Evolutionary conservation across 2,329 filamentous ascomycete genomes (phyloP).

Genomic region (Biscogniauxia marginata): DNA sequence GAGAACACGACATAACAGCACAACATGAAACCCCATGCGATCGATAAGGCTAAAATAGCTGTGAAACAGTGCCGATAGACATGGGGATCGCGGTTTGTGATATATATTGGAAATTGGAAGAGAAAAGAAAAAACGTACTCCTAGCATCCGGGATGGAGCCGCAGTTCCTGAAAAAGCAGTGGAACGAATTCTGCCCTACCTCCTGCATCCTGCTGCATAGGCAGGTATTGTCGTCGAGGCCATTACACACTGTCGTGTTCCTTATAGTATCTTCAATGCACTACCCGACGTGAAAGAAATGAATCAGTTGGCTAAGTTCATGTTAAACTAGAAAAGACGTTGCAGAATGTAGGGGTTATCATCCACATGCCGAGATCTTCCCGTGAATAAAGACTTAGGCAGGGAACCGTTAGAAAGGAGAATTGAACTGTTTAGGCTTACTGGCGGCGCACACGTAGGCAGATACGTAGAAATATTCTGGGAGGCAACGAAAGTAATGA

Average conservation of each 20-base stretch:
- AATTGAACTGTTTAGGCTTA: not conserved
- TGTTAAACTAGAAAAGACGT: no score
- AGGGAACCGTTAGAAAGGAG: not conserved
- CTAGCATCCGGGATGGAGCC: not conserved
- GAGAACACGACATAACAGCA: not conserved
- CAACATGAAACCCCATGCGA: not conserved
- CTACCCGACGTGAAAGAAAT: not conserved
- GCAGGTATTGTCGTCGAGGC: slow-evolving; percentile 19
- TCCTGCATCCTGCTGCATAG: slow-evolving; percentile 17
- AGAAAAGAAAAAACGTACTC: slow-evolving; percentile 7
- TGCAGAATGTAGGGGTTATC: no score
- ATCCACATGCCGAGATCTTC: no score
- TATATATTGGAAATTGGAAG: not conserved
- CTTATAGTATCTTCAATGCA: slow-evolving; percentile 18
- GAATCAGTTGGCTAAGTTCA: no score
- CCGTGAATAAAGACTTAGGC: no score
- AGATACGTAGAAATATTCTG: slow-evolving; percentile 22
- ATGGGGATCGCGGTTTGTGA: not conserved
- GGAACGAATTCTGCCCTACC: slow-evolving; percentile 9
- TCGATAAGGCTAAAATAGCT: not conserved
- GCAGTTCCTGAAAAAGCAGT: slow-evolving; percentile 13
- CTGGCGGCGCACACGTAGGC: slow-evolving; percentile 19
- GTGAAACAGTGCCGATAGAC: not conserved
- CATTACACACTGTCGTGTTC: slow-evolving; percentile 11
- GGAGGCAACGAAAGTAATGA: slow-evolving; percentile 4